These are phyloP conservation scores for Austroboletus olivaceoglutinosus DNA, from an alignment of 1,284 basidiomycete genomes.

Conservation along the genomic window DNA sequence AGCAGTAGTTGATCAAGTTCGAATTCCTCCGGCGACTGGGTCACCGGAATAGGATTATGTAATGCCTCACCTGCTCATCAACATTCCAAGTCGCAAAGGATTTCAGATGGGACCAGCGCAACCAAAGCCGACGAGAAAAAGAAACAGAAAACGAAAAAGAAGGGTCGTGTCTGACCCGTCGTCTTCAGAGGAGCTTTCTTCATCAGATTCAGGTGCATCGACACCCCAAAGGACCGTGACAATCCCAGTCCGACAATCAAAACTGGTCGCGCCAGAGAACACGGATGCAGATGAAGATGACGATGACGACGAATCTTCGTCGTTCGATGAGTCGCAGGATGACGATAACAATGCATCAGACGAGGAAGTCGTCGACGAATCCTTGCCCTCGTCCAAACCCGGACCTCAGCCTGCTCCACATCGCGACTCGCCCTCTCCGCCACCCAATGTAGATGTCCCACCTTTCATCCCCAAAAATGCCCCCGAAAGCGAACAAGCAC, in stretches of 20 bases:
- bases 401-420: conserved; percentile 10
- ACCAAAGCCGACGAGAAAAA: conserved; percentile 39
- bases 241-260: conserved; percentile 2
- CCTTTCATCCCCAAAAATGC: conserved; percentile 47
- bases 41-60: too few species aligned
- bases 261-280: not conserved
- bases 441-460: conserved; percentile 39
- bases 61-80: too few species aligned
- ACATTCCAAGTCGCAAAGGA: too few species aligned
- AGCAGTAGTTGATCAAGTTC: too few species aligned
- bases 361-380: conserved; percentile 11
- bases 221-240: conserved; percentile 5
- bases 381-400: conserved; percentile 7
- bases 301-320: conserved; percentile 27
- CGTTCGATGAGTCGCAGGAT: conserved; percentile 17
- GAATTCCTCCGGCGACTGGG: too few species aligned
- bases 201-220: conserved; percentile 21
- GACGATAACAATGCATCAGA: conserved; percentile 11
- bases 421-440: conserved; percentile 48
- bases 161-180: conserved; percentile 45
- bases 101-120: conserved; percentile 24
- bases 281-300: too few species aligned
- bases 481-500: conserved; percentile 44
- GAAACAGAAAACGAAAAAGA: conserved; percentile 54
- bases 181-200: conserved; percentile 40